phyloP scores from a whole-genome alignment of 495 filamentous ascomycete species.

The Wilcoxina mikolae region DNA sequence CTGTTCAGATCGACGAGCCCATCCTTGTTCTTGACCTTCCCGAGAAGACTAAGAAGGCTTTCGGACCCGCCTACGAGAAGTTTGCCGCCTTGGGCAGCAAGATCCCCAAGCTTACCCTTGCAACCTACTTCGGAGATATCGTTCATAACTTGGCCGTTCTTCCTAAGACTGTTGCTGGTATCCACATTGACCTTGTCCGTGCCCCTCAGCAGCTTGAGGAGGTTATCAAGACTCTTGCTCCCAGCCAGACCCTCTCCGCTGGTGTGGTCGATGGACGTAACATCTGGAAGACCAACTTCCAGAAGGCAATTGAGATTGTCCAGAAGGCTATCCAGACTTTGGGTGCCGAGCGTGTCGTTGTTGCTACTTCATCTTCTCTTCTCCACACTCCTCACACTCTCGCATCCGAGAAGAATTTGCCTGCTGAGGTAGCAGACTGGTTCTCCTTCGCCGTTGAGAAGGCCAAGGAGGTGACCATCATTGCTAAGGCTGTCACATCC shows the following conservation, averaged over 20 bases:
- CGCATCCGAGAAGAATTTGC: constrained; percentile 91
- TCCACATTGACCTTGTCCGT: constrained; percentile 92
- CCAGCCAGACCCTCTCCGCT: constrained; percentile 74
- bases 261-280: constrained; percentile 97
- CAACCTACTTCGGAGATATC: constrained; percentile 98
- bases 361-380: constrained; percentile 90
- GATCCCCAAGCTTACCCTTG: constrained; percentile 66
- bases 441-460: constrained; percentile 98
- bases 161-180: constrained; percentile 51
- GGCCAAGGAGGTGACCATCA: constrained; percentile 72
- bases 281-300: constrained; percentile 99
- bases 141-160: constrained; percentile 94
- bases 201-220: constrained; percentile 89
- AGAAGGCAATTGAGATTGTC: constrained; percentile 72
- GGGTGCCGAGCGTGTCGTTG: constrained; percentile 88
- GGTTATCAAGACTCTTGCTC: constrained; percentile 59
- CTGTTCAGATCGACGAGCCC: constrained; percentile 95
- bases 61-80: constrained; percentile 93
- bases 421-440: constrained; percentile 84
- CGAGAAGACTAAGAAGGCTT: constrained; percentile 77
- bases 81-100: constrained; percentile 57
- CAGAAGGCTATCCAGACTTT: constrained; percentile 83
- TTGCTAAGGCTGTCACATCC: constrained; percentile 90
- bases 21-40: constrained; percentile 85
- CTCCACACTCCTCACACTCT: constrained; percentile 97